Conservation (phyloP, 768 basidiomycete genomes). For the Termitomyces sp. region DNA sequence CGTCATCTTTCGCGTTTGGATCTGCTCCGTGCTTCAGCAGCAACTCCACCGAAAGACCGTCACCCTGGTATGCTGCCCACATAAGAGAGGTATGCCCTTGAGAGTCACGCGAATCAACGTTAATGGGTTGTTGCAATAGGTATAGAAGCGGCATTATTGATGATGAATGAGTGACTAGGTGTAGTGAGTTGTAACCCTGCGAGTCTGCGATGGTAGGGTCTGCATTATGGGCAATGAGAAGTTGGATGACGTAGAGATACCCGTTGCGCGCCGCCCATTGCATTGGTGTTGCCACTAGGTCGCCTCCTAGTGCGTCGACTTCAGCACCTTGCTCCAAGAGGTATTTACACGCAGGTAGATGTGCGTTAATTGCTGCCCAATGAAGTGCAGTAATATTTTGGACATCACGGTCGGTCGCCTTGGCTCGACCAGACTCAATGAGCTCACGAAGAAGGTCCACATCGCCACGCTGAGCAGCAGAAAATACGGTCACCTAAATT, state of each 20-base stretch:
- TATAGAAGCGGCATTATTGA: constrained; percentile 94
- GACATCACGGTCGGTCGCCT: constrained; percentile 76
- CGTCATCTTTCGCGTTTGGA: constrained; percentile 71
- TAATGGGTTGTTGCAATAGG: constrained; percentile 89
- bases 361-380: constrained; percentile 98
- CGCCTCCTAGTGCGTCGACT: constrained; percentile 92
- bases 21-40: constrained; percentile 87
- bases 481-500: constrained; percentile 63
- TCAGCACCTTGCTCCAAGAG: constrained; percentile 92
- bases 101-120: constrained; percentile 85
- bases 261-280: constrained; percentile 99
- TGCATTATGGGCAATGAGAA: constrained; percentile 85
- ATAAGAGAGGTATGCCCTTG: constrained; percentile 94
- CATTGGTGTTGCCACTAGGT: constrained; percentile 90
- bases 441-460: constrained; percentile 60
- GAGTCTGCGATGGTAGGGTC: constrained; percentile 90
- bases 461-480: constrained; percentile 88
- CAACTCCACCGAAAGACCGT: constrained; percentile 91
- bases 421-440: constrained; percentile 68
- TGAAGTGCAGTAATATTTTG: constrained; percentile 96
- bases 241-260: constrained; percentile 92
- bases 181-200: constrained; percentile 95
- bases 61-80: constrained; percentile 99
- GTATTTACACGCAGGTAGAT: constrained; percentile 83
- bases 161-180: constrained; percentile 93